A percentile compares a stretch with the other conserved stretches of the same genome.
Conservation (phyloP, 2,329 filamentous ascomycete genomes). For the Penicillium vulpinum region DNA sequence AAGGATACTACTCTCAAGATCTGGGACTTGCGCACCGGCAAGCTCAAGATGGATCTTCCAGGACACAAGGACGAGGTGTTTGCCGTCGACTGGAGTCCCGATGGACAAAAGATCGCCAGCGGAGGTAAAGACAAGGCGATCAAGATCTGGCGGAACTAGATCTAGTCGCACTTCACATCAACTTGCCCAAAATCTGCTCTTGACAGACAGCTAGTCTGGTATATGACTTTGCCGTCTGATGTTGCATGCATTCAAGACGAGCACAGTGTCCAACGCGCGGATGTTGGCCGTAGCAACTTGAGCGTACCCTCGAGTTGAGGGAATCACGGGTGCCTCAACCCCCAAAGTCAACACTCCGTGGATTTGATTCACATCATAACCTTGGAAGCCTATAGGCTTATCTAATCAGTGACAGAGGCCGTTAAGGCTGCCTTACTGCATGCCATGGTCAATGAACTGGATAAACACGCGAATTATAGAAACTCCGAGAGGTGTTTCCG, state of each 20-base stretch:
- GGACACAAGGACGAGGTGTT: conserved; percentile 93
- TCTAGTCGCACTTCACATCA: conserved; percentile 2
- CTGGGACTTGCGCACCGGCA: conserved; percentile 86
- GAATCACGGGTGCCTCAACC: background rate
- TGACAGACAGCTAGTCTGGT: background rate
- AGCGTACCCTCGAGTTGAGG: background rate
- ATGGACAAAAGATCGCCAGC: conserved; percentile 84
- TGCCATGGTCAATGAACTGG: background rate
- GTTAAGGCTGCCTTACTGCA: background rate
- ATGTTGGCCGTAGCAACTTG: background rate
- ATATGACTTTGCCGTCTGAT: background rate
- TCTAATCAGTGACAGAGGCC: background rate
- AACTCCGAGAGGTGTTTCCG: background rate
- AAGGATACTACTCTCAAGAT: conserved; percentile 95
- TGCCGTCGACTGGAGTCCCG: conserved; percentile 90
- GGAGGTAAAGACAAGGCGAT: conserved; percentile 87
- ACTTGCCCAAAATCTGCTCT: background rate
- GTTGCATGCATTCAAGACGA: background rate
- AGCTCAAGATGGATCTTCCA: conserved; percentile 78
- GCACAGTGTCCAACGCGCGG: background rate
- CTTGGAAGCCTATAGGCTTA: background rate
- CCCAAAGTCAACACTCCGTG: background rate
- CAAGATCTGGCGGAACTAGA: conserved; percentile 63
- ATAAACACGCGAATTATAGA: background rate
- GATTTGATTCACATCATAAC: background rate